Percentiles rank a stretch among this genome's conserved stretches.
phyloP scores from a whole-genome alignment of 2,329 filamentous ascomycete genomes.

The Trichoderma asperellum region DNA sequence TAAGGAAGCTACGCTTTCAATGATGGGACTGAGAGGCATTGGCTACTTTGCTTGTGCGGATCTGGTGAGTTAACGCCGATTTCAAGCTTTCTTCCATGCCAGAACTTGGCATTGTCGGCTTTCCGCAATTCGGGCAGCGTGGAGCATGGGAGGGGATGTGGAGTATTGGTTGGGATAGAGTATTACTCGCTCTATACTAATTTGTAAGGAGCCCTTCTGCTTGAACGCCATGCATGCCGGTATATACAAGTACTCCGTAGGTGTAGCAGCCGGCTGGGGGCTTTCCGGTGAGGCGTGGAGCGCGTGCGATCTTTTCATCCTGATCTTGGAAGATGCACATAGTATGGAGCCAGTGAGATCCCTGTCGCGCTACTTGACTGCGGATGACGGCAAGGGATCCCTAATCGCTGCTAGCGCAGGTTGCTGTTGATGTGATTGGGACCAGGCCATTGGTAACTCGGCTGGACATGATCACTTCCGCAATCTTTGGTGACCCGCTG shows the following conservation, averaged over 20 bases:
- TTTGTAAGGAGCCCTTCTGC: neutral
- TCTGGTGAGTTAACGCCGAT: slow-evolving; percentile 16
- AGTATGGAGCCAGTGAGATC: slow-evolving; percentile 15
- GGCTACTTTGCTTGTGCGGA: neutral
- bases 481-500: slow-evolving; percentile 9
- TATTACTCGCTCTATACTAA: neutral
- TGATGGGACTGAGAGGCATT: neutral
- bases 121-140: neutral
- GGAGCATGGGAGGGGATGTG: neutral
- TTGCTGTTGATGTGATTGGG: slow-evolving; percentile 24
- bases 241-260: neutral
- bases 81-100: neutral
- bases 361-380: slow-evolving; percentile 6
- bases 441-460: slow-evolving; percentile 27
- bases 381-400: slow-evolving; percentile 25
- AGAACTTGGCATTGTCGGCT: slow-evolving; percentile 2
- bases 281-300: slow-evolving; percentile 26
- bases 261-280: neutral
- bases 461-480: slow-evolving; percentile 21
- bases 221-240: neutral
- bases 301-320: slow-evolving; percentile 26
- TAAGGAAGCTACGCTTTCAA: neutral
- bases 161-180: neutral
- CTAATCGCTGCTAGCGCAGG: slow-evolving; percentile 22
- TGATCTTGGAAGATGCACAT: slow-evolving; percentile 21